Evolutionary conservation across 495 filamentous ascomycete genomes (phyloP).

Genomic region (Penicillium pulvis): DNA sequence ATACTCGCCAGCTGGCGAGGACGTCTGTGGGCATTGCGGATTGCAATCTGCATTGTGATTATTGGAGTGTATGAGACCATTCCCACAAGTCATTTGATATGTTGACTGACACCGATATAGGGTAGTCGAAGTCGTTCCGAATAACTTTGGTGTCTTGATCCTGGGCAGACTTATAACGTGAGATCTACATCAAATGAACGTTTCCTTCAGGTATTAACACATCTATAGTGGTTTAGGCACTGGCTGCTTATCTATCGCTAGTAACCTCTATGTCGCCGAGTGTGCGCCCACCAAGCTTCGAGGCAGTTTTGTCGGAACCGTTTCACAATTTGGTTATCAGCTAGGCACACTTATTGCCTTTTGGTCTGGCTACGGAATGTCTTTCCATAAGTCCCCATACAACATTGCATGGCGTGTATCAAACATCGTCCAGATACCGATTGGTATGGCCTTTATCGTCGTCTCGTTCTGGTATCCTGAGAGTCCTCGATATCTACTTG

Average conservation of each 20-base stretch:
- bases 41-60: constrained; percentile 37
- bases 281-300: constrained; percentile 35
- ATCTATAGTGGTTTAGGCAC: constrained; percentile 35
- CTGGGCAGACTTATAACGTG: constrained; percentile 37
- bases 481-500: constrained; percentile 34
- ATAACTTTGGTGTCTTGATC: constrained; percentile 37
- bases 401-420: constrained; percentile 44
- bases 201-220: too few species aligned
- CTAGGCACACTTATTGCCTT: constrained; percentile 41
- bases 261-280: constrained; percentile 42
- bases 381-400: constrained; percentile 38
- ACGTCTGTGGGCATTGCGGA: constrained; percentile 36
- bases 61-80: constrained; percentile 26
- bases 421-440: constrained; percentile 39
- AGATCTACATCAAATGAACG: too few species aligned
- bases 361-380: constrained; percentile 44
- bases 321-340: constrained; percentile 31
- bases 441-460: constrained; percentile 35
- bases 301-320: constrained; percentile 40
- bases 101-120: too few species aligned
- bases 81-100: too few species aligned
- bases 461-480: constrained; percentile 41
- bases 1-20: constrained; percentile 33
- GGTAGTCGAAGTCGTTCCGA: constrained; percentile 38
- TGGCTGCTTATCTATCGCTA: constrained; percentile 41